Evolutionary conservation across 345 rosid genomes (phyloP), one percentile per base, ranked within the genome.

Genomic region (Angophora floribunda): DNA sequence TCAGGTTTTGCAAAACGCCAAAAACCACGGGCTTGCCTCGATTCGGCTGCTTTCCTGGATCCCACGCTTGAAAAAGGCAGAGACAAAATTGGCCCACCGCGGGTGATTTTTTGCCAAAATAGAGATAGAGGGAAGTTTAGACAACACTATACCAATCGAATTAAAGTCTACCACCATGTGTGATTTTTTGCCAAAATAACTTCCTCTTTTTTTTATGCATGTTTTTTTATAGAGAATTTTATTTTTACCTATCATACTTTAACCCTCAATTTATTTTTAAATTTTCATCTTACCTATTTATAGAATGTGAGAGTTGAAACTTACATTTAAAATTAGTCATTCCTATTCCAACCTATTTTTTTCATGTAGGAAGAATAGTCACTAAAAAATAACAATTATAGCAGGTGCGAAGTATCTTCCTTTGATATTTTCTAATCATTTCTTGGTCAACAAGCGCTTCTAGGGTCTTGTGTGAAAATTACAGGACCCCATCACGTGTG

Each of bases 381-480:
- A 36, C 4, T 36, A 4, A 36, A 36, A n/a, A 63, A 7, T 13
- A n/a, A 36, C 19, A n/a, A 13, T 15, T 0, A 63, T 2, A n/a
- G 75, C 75, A 14, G 17, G 19, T 36, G 19, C 75, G 75, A 7
- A n/a, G 9, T 2, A 14, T 63, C 30, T 63, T 63, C 9, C 41
- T 63, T 63, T 7, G 75, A 19, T 13, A 63, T 63, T n/a, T 63
- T 63, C 41, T 63, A 7, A 0, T 63, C 0, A 19, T n/a, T n/a
- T 63, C 75, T 63, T 63, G 36, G 19, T 63, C 30, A 0, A 63
- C 19, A 30, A 63, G 19, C 19, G 41, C 75, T 63, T 63, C 75
- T n/a, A 13, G 19, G 36, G 19, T 63, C 75, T 63, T 7, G 9
- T 1, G 19, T 14, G 41, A 63, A 1, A 63, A 61, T 11, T 63